Evolutionary conservation across 2,329 filamentous ascomycete species (phyloP), one percentile per base, ranked within the genome.

Genomic region (Venturiaceae sp.): DNA sequence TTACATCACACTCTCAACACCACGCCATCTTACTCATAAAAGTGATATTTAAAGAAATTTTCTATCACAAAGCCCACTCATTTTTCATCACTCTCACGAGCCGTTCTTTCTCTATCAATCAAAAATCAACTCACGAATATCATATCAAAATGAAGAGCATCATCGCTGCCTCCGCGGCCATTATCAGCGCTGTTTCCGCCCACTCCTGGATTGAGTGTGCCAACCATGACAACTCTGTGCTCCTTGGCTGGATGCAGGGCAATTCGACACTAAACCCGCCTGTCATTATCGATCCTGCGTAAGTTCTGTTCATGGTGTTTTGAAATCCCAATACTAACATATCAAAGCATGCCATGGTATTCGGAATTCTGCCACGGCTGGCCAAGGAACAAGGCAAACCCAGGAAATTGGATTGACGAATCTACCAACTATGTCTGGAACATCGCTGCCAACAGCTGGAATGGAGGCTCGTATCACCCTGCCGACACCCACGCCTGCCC

Each of bases 151-250:
- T 58, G 57, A 58, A 53, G 46, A 56, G 26, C 50, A 26, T 39
- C 57, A 19, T 56, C 32, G 50, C 33, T 34, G 58, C 52, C 36
- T 30, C 53, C 14, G 28, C 32, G 19, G 52, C 53, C 23, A 23
- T 62, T 53, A 13, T 61, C 6, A 37, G 60, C 21, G 23, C 44
- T 19, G 58, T 59, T 33, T 59, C 62, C 11, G 63, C 64, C 1
- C 66, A 68, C 52, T 68, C 65, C n/a, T 68, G 66, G 66, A 37
- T 67, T 0, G 62, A 62, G 11, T 68, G 66, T 47, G 64, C 63
- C 28, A 61, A 64, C 11, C 63, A 66, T 55, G 63, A 68, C 59
- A 68, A 67, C 61, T 59, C 59, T 9, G 53, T 58, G 2, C 64
- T 67, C 44, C 61, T 65, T 3, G 60, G 56, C 53, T 63, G 61